A percentile compares a stretch with the other conserved stretches of the same genome.
phyloP scores from a whole-genome alignment of 1,284 basidiomycete genomes.

The Leccinum angustisporum region DNA sequence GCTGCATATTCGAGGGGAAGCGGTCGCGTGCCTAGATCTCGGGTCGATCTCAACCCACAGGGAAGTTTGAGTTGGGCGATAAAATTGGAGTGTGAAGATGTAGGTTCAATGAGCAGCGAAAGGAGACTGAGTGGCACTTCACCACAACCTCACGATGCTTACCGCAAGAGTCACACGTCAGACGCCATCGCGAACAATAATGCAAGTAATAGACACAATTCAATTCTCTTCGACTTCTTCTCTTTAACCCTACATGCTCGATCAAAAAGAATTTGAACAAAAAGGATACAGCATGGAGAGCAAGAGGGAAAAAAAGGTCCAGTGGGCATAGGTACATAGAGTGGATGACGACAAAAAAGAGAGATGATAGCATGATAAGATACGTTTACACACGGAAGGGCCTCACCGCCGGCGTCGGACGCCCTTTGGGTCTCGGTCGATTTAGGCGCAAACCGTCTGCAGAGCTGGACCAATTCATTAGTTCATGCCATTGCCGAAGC shows the following conservation, averaged over 20 bases:
- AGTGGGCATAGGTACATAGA: constrained; percentile 27
- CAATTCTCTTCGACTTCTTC: neutral
- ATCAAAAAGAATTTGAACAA: constrained; percentile 1
- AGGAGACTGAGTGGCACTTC: neutral
- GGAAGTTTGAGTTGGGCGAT: too few relatives aligned
- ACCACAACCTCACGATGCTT: neutral
- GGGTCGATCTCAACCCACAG: too few relatives aligned
- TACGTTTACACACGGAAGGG: constrained; percentile 27
- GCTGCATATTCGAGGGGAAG: too few relatives aligned
- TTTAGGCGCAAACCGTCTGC: constrained; percentile 61
- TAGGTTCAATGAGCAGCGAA: too few relatives aligned
- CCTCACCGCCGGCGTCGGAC: constrained; percentile 24
- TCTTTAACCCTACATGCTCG: constrained; percentile 4
- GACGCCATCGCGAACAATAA: constrained; percentile 2
- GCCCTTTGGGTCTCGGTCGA: constrained; percentile 48
- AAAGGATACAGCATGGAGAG: constrained; percentile 15
- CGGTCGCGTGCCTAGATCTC: too few relatives aligned
- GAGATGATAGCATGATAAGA: neutral
- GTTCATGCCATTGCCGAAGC: too few relatives aligned
- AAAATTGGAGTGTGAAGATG: too few relatives aligned
- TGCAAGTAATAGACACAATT: constrained; percentile 4
- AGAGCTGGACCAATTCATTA: constrained; percentile 41
- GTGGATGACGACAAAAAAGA: constrained; percentile 2
- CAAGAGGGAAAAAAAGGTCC: neutral
- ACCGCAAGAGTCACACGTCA: neutral